A percentile compares a stretch with the other conserved stretches of the same genome.
phyloP scores from a whole-genome alignment of 768 basidiomycete genomes.

The Hortiboletus flavorubellus region DNA sequence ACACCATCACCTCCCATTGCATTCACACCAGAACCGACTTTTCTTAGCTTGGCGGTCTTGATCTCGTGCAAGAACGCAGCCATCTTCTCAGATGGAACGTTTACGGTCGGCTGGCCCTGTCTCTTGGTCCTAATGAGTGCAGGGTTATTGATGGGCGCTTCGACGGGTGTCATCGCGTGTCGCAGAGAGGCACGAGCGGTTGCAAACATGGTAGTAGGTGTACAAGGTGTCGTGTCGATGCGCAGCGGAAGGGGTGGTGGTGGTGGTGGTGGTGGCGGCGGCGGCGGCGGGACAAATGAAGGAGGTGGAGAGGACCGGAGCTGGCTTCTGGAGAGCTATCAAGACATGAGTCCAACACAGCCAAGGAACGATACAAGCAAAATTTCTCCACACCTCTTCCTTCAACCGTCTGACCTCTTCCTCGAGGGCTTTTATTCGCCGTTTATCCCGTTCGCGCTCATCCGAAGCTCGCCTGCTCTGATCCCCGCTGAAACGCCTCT shows the following conservation, averaged over 20 bases:
- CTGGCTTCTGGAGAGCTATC: conserved; percentile 46
- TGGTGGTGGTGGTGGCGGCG: conserved; percentile 32
- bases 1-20: conserved; percentile 18
- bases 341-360: not conserved
- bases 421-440: conserved; percentile 59
- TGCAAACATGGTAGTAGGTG: conserved; percentile 43
- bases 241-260: conserved; percentile 29
- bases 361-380: not conserved
- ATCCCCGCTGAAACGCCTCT: conserved; percentile 39
- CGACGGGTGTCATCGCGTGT: conserved; percentile 47
- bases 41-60: conserved; percentile 68
- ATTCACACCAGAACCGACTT: conserved; percentile 38
- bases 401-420: conserved; percentile 59
- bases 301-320: conserved; percentile 13
- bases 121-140: conserved; percentile 35
- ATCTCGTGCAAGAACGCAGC: conserved; percentile 77
- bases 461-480: conserved; percentile 27
- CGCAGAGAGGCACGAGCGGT: conserved; percentile 67
- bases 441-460: conserved; percentile 57
- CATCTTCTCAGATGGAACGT: conserved; percentile 80
- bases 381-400: conserved; percentile 44
- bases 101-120: conserved; percentile 62
- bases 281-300: conserved; percentile 30
- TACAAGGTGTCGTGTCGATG: conserved; percentile 30
- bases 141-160: conserved; percentile 62